Evolutionary conservation across 257 asterid genomes (phyloP).

Genomic region (Linaria vulgaris): DNA sequence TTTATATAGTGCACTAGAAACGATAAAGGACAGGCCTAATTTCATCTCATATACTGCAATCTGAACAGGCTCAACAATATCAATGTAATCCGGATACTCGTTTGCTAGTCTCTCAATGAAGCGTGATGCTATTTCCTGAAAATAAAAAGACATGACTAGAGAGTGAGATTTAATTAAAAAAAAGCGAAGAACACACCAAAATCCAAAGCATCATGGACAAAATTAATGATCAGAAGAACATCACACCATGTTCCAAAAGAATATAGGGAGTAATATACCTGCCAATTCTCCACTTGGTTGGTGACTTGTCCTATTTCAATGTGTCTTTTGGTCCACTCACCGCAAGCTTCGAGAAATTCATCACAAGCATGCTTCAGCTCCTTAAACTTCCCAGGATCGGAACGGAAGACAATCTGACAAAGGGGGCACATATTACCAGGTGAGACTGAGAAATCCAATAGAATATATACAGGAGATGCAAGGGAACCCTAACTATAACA

Average conservation of each 20-base stretch:
- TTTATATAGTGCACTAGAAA: constrained; percentile 46
- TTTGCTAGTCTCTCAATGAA: constrained; percentile 62
- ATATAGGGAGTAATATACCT: constrained; percentile 41
- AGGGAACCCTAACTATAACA: too few species aligned
- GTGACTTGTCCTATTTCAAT: constrained; percentile 35
- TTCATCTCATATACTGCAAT: constrained; percentile 84
- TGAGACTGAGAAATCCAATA: constrained; percentile 6
- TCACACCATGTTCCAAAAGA: neutral
- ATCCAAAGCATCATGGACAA: constrained; percentile 4
- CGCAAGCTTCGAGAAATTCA: constrained; percentile 45
- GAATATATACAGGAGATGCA: neutral
- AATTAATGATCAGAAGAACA: neutral
- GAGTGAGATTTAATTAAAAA: constrained; percentile 21
- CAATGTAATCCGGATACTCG: constrained; percentile 63
- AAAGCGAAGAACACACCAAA: constrained; percentile 19
- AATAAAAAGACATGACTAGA: constrained; percentile 21
- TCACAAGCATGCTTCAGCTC: constrained; percentile 54
- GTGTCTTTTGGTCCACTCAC: constrained; percentile 44
- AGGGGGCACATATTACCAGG: constrained; percentile 13
- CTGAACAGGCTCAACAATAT: constrained; percentile 76
- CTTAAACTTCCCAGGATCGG: constrained; percentile 62
- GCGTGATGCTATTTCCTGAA: constrained; percentile 58
- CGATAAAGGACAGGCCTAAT: constrained; percentile 69
- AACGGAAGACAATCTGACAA: constrained; percentile 69
- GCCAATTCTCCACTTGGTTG: constrained; percentile 66